Evolutionary conservation across 2,329 filamentous ascomycete species (phyloP).

Genomic region (Trichoderma citrinoviride): DNA sequence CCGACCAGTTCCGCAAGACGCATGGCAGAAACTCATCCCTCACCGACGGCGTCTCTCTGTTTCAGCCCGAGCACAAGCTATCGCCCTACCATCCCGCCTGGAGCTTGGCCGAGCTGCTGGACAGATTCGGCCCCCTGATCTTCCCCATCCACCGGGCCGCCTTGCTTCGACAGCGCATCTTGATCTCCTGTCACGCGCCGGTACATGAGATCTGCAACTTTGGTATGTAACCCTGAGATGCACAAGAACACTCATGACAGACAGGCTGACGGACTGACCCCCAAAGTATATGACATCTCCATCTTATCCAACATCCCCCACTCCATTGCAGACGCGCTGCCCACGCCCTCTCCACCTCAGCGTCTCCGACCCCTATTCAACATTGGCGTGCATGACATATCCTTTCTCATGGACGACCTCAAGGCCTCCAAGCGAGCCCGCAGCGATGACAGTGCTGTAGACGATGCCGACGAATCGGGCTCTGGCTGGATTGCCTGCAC

Average conservation of each 20-base stretch:
- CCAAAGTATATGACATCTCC: constrained; percentile 88
- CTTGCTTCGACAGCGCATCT: constrained; percentile 78
- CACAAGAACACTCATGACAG: background rate
- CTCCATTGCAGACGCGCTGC: constrained; percentile 67
- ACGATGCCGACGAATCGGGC: constrained; percentile 51
- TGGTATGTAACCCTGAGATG: constrained; percentile 51
- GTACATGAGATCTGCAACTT: constrained; percentile 86
- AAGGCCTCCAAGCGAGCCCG: constrained; percentile 43
- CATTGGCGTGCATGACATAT: constrained; percentile 89
- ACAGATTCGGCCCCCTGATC: constrained; percentile 84
- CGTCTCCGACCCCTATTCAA: constrained; percentile 84
- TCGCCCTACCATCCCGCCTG: constrained; percentile 82
- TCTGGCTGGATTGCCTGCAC: constrained; percentile 91
- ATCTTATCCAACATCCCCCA: constrained; percentile 84
- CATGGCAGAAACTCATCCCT: constrained; percentile 57
- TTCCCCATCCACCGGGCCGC: constrained; percentile 90
- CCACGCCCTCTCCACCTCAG: constrained; percentile 57
- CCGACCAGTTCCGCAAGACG: constrained; percentile 35
- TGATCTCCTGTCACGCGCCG: constrained; percentile 82
- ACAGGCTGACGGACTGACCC: background rate
- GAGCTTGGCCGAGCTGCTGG: constrained; percentile 72
- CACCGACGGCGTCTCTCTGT: constrained; percentile 59
- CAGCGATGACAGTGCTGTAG: constrained; percentile 37
- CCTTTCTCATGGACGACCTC: constrained; percentile 66
- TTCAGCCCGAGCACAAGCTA: constrained; percentile 62